Evolutionary conservation across 768 basidiomycete species (phyloP).

Genomic region (Trametes cinnabarina): DNA sequence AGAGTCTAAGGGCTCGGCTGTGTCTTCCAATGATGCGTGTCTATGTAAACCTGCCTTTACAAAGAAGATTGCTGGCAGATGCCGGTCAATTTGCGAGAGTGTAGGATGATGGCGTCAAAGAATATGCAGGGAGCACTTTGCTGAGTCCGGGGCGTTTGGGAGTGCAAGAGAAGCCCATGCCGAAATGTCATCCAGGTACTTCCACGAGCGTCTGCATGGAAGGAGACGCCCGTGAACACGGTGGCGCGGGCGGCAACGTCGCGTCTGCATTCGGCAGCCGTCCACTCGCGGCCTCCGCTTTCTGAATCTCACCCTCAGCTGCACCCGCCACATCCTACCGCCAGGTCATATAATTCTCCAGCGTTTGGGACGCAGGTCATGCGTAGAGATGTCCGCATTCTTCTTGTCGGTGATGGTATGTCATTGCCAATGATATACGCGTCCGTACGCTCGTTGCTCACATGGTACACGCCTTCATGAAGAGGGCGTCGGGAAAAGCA

Average conservation of each 20-base stretch:
- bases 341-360: background rate
- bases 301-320: background rate
- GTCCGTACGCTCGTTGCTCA: slow-evolving; percentile 10
- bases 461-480: background rate
- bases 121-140: background rate
- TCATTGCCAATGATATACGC: slow-evolving; percentile 26
- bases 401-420: slow-evolving; percentile 89
- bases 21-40: no score
- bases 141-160: slow-evolving; percentile 2
- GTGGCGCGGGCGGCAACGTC: slow-evolving; percentile 1
- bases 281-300: background rate
- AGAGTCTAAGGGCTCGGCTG: no score
- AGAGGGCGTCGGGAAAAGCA: slow-evolving; percentile 99
- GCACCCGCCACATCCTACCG: background rate
- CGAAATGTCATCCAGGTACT: background rate
- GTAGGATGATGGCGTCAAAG: no score
- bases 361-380: slow-evolving; percentile 38
- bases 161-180: slow-evolving; percentile 8
- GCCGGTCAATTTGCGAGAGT: background rate
- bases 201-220: background rate
- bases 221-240: background rate
- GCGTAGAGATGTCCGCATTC: slow-evolving; percentile 91
- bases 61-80: no score
- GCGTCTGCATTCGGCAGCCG: background rate
- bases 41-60: no score